Evolutionary conservation across 2,329 filamentous ascomycete species (phyloP).

Genomic region (Cytospora paraplurivora): DNA sequence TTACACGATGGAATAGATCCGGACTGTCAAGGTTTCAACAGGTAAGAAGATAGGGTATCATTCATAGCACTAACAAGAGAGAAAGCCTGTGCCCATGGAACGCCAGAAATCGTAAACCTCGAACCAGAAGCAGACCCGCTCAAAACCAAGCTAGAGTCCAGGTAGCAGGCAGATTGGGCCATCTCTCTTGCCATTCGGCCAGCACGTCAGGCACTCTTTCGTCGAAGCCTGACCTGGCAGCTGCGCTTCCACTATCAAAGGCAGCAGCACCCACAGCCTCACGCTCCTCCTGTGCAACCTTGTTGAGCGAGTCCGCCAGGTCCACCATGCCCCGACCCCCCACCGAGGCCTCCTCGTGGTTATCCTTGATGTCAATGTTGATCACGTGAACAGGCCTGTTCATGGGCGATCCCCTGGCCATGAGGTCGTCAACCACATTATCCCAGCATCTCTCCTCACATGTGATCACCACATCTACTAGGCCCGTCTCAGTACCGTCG

Average conservation of each 20-base stretch:
- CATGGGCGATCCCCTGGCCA: constrained; percentile 80
- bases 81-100: constrained; percentile 5
- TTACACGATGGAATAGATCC: not conserved
- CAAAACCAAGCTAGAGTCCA: constrained; percentile 98
- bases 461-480: constrained; percentile 93
- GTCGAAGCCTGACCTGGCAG: constrained; percentile 78
- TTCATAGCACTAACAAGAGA: not conserved
- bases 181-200: constrained; percentile 90
- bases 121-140: constrained; percentile 11
- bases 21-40: constrained; percentile 29
- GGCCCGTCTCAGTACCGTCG: constrained; percentile 79
- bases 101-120: constrained; percentile 7
- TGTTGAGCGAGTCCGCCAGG: constrained; percentile 81
- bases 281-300: constrained; percentile 76
- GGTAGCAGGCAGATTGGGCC: constrained; percentile 85
- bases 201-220: constrained; percentile 91
- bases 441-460: constrained; percentile 99
- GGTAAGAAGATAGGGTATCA: constrained; percentile 30
- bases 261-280: constrained; percentile 62
- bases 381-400: constrained; percentile 96
- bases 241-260: constrained; percentile 70
- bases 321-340: constrained; percentile 92
- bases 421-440: constrained; percentile 90
- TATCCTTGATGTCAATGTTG: constrained; percentile 98
- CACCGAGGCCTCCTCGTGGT: constrained; percentile 92